These are phyloP conservation scores for Quercus suber DNA, from an alignment of 306 rosid genomes.

Conservation along the genomic window DNA sequence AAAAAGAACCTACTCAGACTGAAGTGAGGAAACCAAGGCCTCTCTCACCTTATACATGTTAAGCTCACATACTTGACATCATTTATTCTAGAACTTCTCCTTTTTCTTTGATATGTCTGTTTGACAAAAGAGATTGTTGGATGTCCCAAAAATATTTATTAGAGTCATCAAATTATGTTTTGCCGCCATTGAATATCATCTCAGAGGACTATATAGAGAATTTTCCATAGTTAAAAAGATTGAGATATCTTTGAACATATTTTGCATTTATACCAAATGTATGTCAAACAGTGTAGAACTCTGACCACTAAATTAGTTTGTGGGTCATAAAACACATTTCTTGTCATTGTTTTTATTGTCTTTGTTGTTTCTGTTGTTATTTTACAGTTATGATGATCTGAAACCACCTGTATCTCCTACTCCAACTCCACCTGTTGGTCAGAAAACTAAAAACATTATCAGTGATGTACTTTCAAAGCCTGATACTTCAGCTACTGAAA, in stretches of 20 bases:
- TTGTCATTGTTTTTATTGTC: slow-evolving; percentile 8
- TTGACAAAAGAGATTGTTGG: not conserved
- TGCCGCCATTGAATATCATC: not conserved
- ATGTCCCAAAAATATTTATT: not conserved
- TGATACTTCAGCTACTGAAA: slow-evolving; percentile 32
- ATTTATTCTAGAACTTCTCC: not conserved
- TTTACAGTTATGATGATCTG: slow-evolving; percentile 46
- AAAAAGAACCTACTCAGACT: not conserved
- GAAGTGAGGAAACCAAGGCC: slow-evolving; percentile 13
- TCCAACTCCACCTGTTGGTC: slow-evolving; percentile 36
- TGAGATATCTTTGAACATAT: not conserved
- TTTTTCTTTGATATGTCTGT: not conserved
- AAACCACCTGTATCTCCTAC: slow-evolving; percentile 49
- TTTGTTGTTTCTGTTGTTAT: slow-evolving; percentile 2
- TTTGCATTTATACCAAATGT: not conserved
- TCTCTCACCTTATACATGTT: slow-evolving; percentile 9
- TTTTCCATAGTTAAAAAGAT: not conserved
- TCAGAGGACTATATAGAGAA: not conserved
- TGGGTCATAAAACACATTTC: not conserved
- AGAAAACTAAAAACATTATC: slow-evolving; percentile 11
- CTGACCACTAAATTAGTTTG: not conserved
- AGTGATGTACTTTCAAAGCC: slow-evolving; percentile 22
- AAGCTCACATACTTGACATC: not conserved
- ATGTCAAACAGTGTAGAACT: not conserved
- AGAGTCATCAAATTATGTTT: not conserved